phyloP scores from a whole-genome alignment of 441 rosid species.

The Bocquillonia castaneifolia region DNA sequence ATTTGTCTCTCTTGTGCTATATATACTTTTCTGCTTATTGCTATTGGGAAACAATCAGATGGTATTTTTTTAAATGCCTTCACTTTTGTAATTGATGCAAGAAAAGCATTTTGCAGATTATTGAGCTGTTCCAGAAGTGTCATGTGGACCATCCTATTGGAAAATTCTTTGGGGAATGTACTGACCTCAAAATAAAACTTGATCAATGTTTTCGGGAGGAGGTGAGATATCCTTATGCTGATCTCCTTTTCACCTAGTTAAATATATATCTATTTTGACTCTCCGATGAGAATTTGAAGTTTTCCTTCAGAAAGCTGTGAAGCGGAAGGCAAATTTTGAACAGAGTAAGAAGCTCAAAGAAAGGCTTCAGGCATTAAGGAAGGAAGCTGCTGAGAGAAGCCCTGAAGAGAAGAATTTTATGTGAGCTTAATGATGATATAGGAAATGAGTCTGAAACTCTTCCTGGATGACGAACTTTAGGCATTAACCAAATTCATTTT shows the following conservation, averaged over 20 bases:
- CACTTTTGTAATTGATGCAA: background rate
- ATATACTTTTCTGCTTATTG: background rate
- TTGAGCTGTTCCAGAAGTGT: conserved; percentile 83
- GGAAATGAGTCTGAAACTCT: background rate
- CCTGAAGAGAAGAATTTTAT: conserved; percentile 9
- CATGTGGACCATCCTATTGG: conserved; percentile 76
- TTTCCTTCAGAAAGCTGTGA: conserved; percentile 62
- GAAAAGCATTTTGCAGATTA: conserved; percentile 42
- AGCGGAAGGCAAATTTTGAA: conserved; percentile 84
- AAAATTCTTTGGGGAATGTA: conserved; percentile 83
- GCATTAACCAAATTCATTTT: background rate
- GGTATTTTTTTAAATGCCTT: background rate
- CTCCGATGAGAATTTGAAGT: background rate
- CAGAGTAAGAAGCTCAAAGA: conserved; percentile 63
- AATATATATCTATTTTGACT: background rate
- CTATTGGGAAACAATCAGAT: background rate
- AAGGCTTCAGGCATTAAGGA: conserved; percentile 40
- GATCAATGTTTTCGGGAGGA: conserved; percentile 80
- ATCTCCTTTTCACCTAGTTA: background rate
- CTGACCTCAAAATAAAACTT: conserved; percentile 76
- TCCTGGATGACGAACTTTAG: background rate
- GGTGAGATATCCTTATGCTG: conserved; percentile 33
- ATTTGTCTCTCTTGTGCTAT: background rate
- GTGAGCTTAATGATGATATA: background rate
- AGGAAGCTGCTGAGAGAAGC: conserved; percentile 34